Evolutionary conservation across 257 asterid genomes (phyloP).

Genomic region (Nicotiana benthamiana): DNA sequence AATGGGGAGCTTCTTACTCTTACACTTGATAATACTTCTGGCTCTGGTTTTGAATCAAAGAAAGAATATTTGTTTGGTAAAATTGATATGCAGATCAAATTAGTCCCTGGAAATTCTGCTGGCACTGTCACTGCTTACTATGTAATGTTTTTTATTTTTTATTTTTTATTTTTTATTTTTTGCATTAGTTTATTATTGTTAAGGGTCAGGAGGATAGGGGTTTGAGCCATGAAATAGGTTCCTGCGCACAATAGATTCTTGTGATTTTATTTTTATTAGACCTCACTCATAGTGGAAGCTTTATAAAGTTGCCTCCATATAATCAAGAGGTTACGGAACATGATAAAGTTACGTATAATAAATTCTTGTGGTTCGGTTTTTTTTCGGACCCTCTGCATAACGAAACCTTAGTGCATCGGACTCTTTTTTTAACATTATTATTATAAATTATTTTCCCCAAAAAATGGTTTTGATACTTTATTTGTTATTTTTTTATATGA

Average conservation of each 20-base stretch:
- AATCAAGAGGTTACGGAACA: too few relatives aligned
- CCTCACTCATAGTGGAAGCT: fast-evolving
- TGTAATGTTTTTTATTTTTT: constrained; percentile 8
- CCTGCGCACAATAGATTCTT: too few relatives aligned
- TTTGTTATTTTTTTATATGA: neutral
- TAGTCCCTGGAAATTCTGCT: constrained; percentile 64
- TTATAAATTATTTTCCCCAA: neutral
- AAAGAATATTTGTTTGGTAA: constrained; percentile 40
- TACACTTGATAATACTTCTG: constrained; percentile 44
- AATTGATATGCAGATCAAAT: constrained; percentile 41
- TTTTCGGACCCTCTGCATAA: too few relatives aligned
- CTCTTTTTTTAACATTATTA: neutral
- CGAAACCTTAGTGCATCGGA: too few relatives aligned
- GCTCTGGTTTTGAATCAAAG: constrained; percentile 59
- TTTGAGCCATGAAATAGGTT: too few relatives aligned
- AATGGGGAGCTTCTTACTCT: constrained; percentile 50
- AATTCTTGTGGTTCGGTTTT: too few relatives aligned
- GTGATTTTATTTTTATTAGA: too few relatives aligned
- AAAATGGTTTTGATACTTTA: neutral
- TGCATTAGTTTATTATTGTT: neutral
- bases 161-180: neutral
- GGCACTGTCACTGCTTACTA: constrained; percentile 67
- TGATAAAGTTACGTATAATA: too few relatives aligned
- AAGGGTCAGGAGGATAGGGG: too few relatives aligned
- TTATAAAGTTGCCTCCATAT: too few relatives aligned